Base-by-base conservation (phyloP, 768 basidiomycete species). In the Hygrocybe coccinea region DNA sequence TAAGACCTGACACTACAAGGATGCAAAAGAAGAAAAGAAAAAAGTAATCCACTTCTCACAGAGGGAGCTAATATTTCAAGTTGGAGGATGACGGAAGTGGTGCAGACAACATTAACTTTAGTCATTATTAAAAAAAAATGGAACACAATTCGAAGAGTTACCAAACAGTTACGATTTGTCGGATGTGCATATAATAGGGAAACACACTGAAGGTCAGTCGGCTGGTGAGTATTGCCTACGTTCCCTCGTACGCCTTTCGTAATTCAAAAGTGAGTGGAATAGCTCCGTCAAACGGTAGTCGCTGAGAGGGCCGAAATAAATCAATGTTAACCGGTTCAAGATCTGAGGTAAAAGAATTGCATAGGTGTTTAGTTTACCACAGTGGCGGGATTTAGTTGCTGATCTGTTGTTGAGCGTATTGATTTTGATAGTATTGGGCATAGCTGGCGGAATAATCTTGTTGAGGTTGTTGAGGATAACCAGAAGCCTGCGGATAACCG, bases 381-480 rank as follows among this genome's bases (percentile, higher is more conserved):
- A 63, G 58, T 76, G 74, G 72, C 64, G 67, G 50, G 5, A 46
- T 41, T 58, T 49, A 53, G 56, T 55, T 52, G 60, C 43, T 38
- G 55, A 59, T 67, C 71, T 84, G 84, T 72, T 87, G 85, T 70
- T 90, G 89, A 60, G 85, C 78, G 66, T 91, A 91, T 79, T 91
- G 89, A 69, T 81, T 83, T 76, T 91, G 89, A 71, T 93, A 93
- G 70, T 92, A 93, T 58, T 89, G 81, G 43, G 89, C 87, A 59
- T 92, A 92, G 68, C 83, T 88, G 68, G 76, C 71, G 22, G 83
- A 77, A 67, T 91, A 90, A 69, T 90, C 90, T 74, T 54, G 52
- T 41, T 86, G 84, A 60, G 79, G 69, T 65, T 77, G 78, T 59
- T 76, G 71, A 65, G 61, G 55, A 39, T 78, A 78, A 35, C 77